Evolutionary conservation across 768 basidiomycete species (phyloP).

Genomic region (Russula sp.): DNA sequence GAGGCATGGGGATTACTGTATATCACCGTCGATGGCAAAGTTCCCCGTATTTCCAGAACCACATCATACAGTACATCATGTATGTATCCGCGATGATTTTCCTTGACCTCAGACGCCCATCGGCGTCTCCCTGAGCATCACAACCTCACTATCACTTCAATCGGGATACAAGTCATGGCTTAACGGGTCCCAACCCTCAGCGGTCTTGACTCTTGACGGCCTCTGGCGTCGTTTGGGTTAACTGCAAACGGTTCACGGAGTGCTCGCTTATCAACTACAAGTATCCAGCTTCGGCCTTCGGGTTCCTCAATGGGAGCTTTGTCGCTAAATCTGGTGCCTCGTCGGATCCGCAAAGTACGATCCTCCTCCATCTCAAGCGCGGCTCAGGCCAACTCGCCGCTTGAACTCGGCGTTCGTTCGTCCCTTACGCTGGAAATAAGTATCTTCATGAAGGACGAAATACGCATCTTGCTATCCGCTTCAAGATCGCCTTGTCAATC

Average conservation of each 20-base stretch:
- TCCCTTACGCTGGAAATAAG: neutral
- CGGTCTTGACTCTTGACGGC: too few relatives aligned
- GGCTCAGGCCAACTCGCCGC: conserved; percentile 61
- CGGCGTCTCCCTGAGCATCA: too few relatives aligned
- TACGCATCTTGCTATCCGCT: conserved; percentile 68
- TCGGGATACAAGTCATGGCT: too few relatives aligned
- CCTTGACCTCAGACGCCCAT: too few relatives aligned
- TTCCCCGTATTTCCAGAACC: too few relatives aligned
- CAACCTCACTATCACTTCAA: too few relatives aligned
- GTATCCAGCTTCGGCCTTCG: conserved; percentile 48
- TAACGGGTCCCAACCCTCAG: too few relatives aligned
- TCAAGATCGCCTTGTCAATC: conserved; percentile 93
- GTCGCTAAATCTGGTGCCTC: conserved; percentile 89
- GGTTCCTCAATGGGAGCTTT: conserved; percentile 69
- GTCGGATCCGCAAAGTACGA: conserved; percentile 82
- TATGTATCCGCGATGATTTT: too few relatives aligned
- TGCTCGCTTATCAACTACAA: too few relatives aligned
- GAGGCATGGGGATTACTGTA: conserved; percentile 19
- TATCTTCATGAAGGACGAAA: neutral
- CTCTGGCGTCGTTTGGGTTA: too few relatives aligned
- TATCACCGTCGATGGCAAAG: conserved; percentile 2
- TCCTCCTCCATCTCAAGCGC: conserved; percentile 90
- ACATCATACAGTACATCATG: too few relatives aligned
- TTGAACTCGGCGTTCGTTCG: conserved; percentile 55
- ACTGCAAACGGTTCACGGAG: too few relatives aligned